Base-by-base conservation (phyloP, 2,329 filamentous ascomycete genomes). In the Keithomyces neogunnii region DNA sequence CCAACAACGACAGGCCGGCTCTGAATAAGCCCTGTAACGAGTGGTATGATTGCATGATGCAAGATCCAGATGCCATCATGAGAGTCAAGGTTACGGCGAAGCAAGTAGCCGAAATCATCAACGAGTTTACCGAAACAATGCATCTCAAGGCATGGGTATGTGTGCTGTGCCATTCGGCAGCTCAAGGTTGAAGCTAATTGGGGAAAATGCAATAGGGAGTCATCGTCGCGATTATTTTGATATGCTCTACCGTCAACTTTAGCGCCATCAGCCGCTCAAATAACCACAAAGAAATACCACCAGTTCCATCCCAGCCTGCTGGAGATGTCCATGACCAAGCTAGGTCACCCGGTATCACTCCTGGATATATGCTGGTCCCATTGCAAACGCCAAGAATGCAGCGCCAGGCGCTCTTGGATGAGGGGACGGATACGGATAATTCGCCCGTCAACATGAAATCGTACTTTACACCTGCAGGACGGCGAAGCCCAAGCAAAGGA, bases 101-200 rank as follows among this genome's bases (percentile, higher is more conserved):
- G 62, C 93, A 91, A 30, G 87, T 96, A 63, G 92, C 92, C 1
- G 83, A 89, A 63, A 95, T 99, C 40, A 85, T 97, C 68, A 96
- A 97, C 65, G 86, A 86, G 61, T 96, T 97, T 66, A 85, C 95
- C 4, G 89, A 95, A 60, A 84, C 88, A 5, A 91, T 97, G 67
- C 89, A 86, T 56, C 86, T 89, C 68, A 96, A 96, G 68, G 76
- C 78, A 8, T 78, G 77, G 70, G 78, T 81, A 67, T 57, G 75
- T 66, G 29, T 10, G 33, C 19, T 35, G 10, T 6, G 39, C 19
- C 11, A 19, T 5, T 19, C 38, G 6, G 38, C 26, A 7, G n/a
- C 3, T 8, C 13, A 13, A 10, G n/a, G 46, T 6, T 4, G 29
- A 30, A 11, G 29, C 45, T 45, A 49, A 47, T 11, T 11, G 3